These are phyloP conservation scores for Diaporthe australafricana DNA, from an alignment of 2,329 filamentous ascomycete genomes.

Conservation along the genomic window DNA sequence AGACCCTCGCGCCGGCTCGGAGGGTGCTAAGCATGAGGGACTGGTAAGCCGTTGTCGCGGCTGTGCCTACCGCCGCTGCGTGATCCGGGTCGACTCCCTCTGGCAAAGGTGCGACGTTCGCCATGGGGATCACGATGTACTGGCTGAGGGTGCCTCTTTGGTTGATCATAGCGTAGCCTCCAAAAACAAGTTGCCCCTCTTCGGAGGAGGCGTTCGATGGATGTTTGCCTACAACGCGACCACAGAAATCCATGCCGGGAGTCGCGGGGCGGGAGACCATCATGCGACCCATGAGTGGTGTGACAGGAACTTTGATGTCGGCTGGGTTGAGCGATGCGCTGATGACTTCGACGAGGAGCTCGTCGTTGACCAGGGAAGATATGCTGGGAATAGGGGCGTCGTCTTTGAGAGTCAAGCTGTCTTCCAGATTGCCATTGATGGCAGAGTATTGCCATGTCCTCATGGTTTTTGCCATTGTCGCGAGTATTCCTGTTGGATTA, in stretches of 20 bases:
- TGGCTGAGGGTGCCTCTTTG: conserved; percentile 40
- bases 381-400: background rate
- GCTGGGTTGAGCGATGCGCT: conserved; percentile 59
- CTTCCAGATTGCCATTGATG: background rate
- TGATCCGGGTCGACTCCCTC: conserved; percentile 38
- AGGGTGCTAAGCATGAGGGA: conserved; percentile 39
- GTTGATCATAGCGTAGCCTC: conserved; percentile 26
- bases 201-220: conserved; percentile 25
- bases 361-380: background rate
- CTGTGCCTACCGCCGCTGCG: conserved; percentile 43
- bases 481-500: background rate
- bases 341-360: conserved; percentile 56
- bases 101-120: conserved; percentile 34
- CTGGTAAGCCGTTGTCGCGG: conserved; percentile 43
- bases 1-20: conserved; percentile 38
- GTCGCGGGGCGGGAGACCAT: conserved; percentile 54
- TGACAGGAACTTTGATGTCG: conserved; percentile 61
- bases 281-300: conserved; percentile 51
- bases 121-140: conserved; percentile 34
- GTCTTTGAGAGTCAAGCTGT: background rate
- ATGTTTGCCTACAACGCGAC: conserved; percentile 53
- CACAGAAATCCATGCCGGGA: conserved; percentile 63
- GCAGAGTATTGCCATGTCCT: background rate
- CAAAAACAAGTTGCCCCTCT: conserved; percentile 40
- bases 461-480: conserved; percentile 13